Base-by-base conservation (phyloP, 1,284 basidiomycete species). In the Neolentinus lepideus region DNA sequence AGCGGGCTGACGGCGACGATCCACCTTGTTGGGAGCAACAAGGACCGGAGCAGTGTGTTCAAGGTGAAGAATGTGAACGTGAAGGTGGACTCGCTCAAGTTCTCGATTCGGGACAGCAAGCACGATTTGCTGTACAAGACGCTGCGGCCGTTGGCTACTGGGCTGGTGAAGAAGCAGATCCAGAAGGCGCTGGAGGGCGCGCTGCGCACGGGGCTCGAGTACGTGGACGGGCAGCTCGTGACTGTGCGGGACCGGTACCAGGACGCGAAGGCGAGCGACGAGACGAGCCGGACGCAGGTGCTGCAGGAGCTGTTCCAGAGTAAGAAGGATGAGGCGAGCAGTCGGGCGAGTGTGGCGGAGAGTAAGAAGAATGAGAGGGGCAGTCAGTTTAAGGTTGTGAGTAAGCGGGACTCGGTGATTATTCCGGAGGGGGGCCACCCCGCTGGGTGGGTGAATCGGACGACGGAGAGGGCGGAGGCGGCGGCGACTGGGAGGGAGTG, bases 71-170 rank as follows among this genome's bases (percentile, higher is more conserved):
- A 82, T 57, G 87, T 94, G 21, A 72, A 84, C 57, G 88, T 92
- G 67, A 92, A 92, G 68, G 83, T 94, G 51, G 88, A 88, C 64
- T 81, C 86, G 52, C 81, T 98, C 63, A 92, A 90, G 73, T 97
- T 96, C 74, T 83, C 85, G 36, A 93, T 99, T 66, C 84, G 93
- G 16, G 94, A 96, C 65, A 84, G 83, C 64, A 97, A 96, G 75
- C 94, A 97, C 73, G 91, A 96, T 66, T 73, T 92, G 36, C 69
- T 97, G 55, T 96, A 96, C 79, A 95, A 93, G 76, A 88, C 87
- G 0, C 64, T 92, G 35, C 78, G 78, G 45, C 87, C 88, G 6
- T 76, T 93, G 52, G 88, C 88, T 4, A 90, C 81, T 2, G 81
- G 81, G 3, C 74, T 97, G 52, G 87, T 99, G 66, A 98, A 98